Base-by-base conservation (phyloP, 495 filamentous ascomycete genomes). In the Neurospora intermedia region DNA sequence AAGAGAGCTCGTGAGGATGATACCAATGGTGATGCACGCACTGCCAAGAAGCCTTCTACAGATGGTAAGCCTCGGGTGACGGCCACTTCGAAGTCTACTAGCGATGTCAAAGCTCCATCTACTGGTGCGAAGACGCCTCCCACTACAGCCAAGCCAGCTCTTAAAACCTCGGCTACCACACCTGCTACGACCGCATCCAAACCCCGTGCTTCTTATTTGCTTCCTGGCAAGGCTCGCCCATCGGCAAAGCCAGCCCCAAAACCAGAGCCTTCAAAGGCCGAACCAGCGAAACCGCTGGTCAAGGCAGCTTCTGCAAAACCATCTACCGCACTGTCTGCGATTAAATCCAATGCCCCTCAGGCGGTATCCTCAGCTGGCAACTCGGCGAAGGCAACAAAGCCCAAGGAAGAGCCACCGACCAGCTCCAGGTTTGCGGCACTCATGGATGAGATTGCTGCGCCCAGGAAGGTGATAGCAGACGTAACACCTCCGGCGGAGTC, bases 371-470 rank as follows among this genome's bases (percentile, higher is more conserved):
- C 74, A 20, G 70, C 75, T 18, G n/a, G 74, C 11, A 71, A 43
- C 15, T 39, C 71, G 2, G 27, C 71, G 27, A 81, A 77, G 69
- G 43, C 41, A 6, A 69, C 70, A 41, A 80, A 78, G 69, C 11
- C 75, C 27, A 73, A 74, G 48, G 78, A 79, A 18, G n/a, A 77
- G 20, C 23, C 77, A 43, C 79, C 83, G 70, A 81, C 81, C 0
- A 83, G 48, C 20, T 78, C 76, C 3, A 70, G 40, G 23, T 76
- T 90, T 66, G 83, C 85, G 4, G 84, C 81, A 3, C 70, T 85
- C 40, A 71, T 96, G 84, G 90, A 89, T 8, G 88, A 89, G 71
- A 87, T 95, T 38, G 84, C 85, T 42, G 90, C 91, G 77, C 87
- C 87, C 13, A 89, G 88, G 16, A 85, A 87, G 35, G 83, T 84